Conservation (phyloP, 2,329 filamentous ascomycete species). For the Calonectria multiphialidica region DNA sequence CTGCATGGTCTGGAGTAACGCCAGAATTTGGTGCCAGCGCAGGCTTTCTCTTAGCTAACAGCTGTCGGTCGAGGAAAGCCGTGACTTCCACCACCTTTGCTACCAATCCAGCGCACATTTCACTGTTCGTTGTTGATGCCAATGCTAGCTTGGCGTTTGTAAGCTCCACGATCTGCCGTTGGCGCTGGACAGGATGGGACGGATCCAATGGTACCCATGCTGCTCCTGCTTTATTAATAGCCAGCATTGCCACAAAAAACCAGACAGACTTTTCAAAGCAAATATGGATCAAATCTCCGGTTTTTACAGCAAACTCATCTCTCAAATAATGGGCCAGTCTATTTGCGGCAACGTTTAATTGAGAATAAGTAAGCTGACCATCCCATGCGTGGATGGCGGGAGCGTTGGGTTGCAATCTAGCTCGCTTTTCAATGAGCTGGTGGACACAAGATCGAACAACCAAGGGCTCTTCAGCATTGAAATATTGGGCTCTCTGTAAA, state of each 20-base stretch:
- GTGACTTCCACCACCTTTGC: background rate
- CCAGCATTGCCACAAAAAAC: constrained; percentile 45
- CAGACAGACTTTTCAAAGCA: constrained; percentile 31
- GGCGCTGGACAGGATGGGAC: constrained; percentile 47
- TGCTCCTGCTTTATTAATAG: constrained; percentile 49
- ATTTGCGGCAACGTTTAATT: constrained; percentile 19
- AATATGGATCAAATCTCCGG: constrained; percentile 9
- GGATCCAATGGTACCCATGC: constrained; percentile 50
- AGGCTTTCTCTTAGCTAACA: background rate
- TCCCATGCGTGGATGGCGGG: constrained; percentile 43
- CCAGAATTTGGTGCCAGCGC: background rate
- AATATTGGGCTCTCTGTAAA: background rate
- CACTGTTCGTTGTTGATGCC: background rate
- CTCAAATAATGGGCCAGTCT: constrained; percentile 18
- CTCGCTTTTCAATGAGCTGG: constrained; percentile 28
- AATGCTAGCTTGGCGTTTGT: background rate
- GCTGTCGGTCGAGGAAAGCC: background rate
- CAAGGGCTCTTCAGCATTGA: background rate
- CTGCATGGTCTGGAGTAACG: constrained; percentile 4
- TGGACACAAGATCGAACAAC: constrained; percentile 31
- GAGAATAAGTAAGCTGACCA: constrained; percentile 36
- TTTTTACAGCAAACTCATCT: background rate
- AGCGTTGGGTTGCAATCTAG: constrained; percentile 9
- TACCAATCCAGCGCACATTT: background rate
- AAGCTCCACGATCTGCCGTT: background rate